Evolutionary conservation across 805 yeast species (phyloP).

Genomic region (Yarrowia sp.): DNA sequence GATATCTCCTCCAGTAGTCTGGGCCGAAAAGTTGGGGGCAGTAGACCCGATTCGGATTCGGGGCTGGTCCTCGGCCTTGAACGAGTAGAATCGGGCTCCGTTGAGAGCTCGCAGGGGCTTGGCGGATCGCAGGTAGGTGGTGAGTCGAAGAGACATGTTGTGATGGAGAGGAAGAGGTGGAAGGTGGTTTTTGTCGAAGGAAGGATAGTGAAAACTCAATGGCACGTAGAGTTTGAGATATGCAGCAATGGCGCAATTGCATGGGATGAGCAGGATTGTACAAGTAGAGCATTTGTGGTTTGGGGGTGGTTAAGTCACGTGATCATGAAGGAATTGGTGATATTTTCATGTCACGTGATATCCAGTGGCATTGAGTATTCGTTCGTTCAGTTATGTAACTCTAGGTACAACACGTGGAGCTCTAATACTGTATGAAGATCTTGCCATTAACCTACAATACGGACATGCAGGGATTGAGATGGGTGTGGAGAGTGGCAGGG

Average conservation of each 20-base stretch:
- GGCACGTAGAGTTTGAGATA: not conserved
- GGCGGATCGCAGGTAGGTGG: constrained; percentile 19
- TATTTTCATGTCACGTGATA: no score
- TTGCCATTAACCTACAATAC: not conserved
- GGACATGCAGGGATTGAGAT: not conserved
- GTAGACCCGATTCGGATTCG: constrained; percentile 70
- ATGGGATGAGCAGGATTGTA: not conserved
- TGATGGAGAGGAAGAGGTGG: not conserved
- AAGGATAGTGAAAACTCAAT: not conserved
- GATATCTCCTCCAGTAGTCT: constrained; percentile 76
- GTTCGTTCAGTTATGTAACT: no score
- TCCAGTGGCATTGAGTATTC: no score
- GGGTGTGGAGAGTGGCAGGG: not conserved
- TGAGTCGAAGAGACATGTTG: constrained; percentile 5
- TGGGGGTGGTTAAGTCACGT: no score
- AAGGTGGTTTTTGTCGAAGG: no score
- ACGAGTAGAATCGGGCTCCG: constrained; percentile 28
- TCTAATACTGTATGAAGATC: no score
- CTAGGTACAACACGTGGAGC: not conserved
- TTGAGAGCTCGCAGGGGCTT: constrained; percentile 10
- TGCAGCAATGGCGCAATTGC: constrained; percentile 26
- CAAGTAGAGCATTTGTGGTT: no score
- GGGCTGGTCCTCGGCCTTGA: constrained; percentile 39
- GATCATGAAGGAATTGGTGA: no score
- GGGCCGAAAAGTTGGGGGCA: constrained; percentile 87